Evolutionary conservation across 2,329 filamentous ascomycete species (phyloP).

Genomic region (Alternaria ethzedia): DNA sequence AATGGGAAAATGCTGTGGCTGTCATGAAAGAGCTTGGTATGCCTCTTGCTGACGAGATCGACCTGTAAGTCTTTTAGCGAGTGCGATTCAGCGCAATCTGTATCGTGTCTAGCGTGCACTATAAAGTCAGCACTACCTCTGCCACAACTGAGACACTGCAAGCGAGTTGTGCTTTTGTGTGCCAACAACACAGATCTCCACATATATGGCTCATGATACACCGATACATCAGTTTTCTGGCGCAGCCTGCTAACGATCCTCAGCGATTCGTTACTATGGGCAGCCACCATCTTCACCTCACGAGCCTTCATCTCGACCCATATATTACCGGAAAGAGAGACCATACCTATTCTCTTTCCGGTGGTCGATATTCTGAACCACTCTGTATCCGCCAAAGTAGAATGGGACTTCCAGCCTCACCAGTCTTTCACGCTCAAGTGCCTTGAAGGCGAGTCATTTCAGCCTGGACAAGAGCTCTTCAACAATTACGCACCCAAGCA

Average conservation of each 20-base stretch:
- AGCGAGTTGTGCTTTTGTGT: neutral
- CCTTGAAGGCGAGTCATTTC: conserved; percentile 42
- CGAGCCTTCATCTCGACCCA: conserved; percentile 57
- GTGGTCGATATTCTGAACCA: conserved; percentile 59
- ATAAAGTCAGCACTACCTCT: conserved; percentile 1
- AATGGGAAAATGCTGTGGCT: conserved; percentile 32
- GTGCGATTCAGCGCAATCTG: neutral
- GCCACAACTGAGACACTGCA: neutral
- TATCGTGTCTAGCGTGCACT: neutral
- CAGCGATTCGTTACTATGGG: conserved; percentile 58
- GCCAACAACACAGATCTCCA: neutral
- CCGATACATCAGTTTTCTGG: neutral
- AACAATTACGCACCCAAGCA: conserved; percentile 63
- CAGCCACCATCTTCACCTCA: conserved; percentile 60
- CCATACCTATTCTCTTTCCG: conserved; percentile 55
- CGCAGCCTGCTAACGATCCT: conserved; percentile 20
- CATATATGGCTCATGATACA: conserved; percentile 1
- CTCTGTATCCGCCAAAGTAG: conserved; percentile 53
- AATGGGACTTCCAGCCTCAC: conserved; percentile 51
- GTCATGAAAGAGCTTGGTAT: conserved; percentile 26
- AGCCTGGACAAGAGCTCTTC: conserved; percentile 53
- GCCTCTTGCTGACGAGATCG: conserved; percentile 20
- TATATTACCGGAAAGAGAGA: conserved; percentile 36
- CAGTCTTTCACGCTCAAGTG: conserved; percentile 49
- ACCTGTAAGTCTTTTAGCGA: conserved; percentile 31